Conservation (phyloP, 164 flowering plant genomes). For the Brasenia schreberi region DNA sequence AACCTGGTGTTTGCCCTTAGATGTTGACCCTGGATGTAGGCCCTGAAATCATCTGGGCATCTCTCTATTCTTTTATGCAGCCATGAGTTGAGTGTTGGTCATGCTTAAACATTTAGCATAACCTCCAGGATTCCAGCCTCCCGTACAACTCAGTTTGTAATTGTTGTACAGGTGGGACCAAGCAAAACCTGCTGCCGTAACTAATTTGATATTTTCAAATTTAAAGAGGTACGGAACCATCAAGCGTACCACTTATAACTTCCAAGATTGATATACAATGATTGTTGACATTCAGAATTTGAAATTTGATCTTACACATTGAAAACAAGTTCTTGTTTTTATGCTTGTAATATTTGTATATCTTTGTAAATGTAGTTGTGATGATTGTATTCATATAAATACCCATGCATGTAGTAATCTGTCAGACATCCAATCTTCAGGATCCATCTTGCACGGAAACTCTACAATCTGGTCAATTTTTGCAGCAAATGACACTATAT, state of each 20-base stretch:
- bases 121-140: not conserved
- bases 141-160: not conserved
- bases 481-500: no score
- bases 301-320: not conserved
- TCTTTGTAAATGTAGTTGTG: not conserved
- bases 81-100: not conserved
- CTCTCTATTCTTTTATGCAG: not conserved
- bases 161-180: conserved; percentile 65
- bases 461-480: no score
- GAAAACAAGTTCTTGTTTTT: not conserved
- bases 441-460: no score
- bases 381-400: no score
- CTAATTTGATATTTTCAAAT: conserved; percentile 77
- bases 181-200: conserved; percentile 69
- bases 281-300: not conserved
- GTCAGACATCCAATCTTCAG: no score
- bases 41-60: not conserved
- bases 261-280: not conserved
- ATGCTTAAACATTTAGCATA: no score
- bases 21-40: not conserved
- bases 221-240: conserved; percentile 55
- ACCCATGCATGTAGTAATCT: no score
- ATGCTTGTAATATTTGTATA: not conserved
- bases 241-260: not conserved
- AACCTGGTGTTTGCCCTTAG: not conserved